A percentile compares a stretch with the other conserved stretches of the same genome.
Evolutionary conservation across 306 rosid genomes (phyloP).

Genomic region (Prunus padus): DNA sequence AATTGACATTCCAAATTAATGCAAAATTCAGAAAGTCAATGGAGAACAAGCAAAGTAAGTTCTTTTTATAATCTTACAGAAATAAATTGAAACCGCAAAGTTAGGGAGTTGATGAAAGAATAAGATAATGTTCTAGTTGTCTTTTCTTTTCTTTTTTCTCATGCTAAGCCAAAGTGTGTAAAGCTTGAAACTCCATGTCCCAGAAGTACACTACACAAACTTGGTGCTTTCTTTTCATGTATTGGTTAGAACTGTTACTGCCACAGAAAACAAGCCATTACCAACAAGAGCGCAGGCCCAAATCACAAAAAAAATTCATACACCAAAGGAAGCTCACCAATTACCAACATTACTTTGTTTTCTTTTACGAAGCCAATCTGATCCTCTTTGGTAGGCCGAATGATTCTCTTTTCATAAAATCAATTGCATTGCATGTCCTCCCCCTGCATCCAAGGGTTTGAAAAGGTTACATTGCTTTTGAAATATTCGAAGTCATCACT

Average conservation of each 20-base stretch:
- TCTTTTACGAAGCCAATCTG: constrained; percentile 1
- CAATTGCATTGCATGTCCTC: too few species aligned
- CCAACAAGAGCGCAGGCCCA: not conserved
- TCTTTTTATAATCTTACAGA: not conserved
- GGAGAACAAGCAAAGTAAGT: not conserved
- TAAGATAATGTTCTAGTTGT: not conserved
- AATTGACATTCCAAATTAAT: not conserved
- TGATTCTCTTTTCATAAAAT: constrained; percentile 8
- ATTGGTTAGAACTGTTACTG: constrained; percentile 28
- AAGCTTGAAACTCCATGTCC: constrained; percentile 49
- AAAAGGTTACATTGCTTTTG: constrained; percentile 44
- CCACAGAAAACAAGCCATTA: constrained; percentile 13
- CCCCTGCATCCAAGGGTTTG: constrained; percentile 15
- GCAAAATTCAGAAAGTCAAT: not conserved
- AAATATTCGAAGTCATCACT: constrained; percentile 54
- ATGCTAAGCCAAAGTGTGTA: constrained; percentile 30
- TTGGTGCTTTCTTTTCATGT: constrained; percentile 40
- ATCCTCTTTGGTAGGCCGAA: constrained; percentile 10
- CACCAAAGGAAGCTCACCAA: constrained; percentile 14
- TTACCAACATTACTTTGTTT: not conserved
- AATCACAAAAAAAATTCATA: not conserved
- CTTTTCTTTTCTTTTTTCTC: constrained; percentile 10
- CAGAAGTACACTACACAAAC: constrained; percentile 41
- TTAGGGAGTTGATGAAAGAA: constrained; percentile 8
- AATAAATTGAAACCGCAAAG: constrained; percentile 23